Percentiles rank a stretch among this genome's conserved stretches.
phyloP scores from a whole-genome alignment of 257 asterid species.

The Leonotis leonurus region DNA sequence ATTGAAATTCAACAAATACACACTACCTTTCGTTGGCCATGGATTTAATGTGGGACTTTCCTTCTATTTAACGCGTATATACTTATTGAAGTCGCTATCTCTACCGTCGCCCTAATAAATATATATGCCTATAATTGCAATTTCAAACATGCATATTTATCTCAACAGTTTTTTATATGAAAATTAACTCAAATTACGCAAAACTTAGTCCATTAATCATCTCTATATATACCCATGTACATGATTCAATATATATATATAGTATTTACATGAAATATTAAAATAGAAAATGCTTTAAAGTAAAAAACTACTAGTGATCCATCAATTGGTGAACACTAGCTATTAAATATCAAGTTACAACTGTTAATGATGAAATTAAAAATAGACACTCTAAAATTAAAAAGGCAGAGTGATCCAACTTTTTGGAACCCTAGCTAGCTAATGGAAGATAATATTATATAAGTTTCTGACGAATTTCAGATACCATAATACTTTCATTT shows the following conservation, averaged over 20 bases:
- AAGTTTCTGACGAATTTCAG: constrained; percentile 16
- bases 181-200: not conserved
- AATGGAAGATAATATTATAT: no score
- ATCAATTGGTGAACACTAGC: constrained; percentile 14
- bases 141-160: not conserved
- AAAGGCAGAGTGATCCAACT: constrained; percentile 40
- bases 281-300: no score
- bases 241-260: not conserved
- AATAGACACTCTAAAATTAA: not conserved
- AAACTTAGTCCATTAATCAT: not conserved
- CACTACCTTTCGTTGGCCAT: constrained; percentile 29
- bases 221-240: no score
- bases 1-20: not conserved
- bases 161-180: not conserved
- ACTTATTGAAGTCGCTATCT: constrained; percentile 32
- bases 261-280: not conserved
- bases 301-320: no score
- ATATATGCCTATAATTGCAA: constrained; percentile 22
- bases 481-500: constrained; percentile 11
- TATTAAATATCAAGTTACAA: constrained; percentile 25
- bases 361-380: constrained; percentile 10
- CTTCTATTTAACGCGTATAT: constrained; percentile 34
- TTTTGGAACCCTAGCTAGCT: constrained; percentile 44
- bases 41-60: constrained; percentile 27
- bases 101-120: constrained; percentile 34